These are phyloP conservation scores for Posidonia oceanica DNA, from an alignment of 116 monocot species.

Conservation along the genomic window DNA sequence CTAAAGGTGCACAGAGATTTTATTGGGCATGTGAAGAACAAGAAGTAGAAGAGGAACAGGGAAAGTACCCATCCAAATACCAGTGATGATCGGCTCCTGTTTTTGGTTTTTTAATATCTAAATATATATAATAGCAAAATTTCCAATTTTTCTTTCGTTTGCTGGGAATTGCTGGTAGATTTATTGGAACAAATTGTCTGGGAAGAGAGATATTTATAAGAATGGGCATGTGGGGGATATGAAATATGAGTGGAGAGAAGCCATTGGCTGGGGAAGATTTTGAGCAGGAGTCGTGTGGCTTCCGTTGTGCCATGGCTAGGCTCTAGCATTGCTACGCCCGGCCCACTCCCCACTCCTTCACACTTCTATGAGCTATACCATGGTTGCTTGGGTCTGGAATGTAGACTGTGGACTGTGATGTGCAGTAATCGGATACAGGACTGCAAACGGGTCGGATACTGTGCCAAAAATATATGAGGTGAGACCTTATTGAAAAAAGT, in stretches of 20 bases:
- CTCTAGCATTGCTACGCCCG: background rate
- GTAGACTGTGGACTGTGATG: too few relatives aligned
- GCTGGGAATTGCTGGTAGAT: too few relatives aligned
- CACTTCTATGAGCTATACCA: too few relatives aligned
- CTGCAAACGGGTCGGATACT: too few relatives aligned
- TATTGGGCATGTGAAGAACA: background rate
- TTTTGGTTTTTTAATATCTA: too few relatives aligned
- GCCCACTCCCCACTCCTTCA: too few relatives aligned
- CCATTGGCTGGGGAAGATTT: slow-evolving; percentile 13
- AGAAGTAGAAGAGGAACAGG: background rate
- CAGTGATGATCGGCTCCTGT: background rate
- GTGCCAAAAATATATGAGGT: too few relatives aligned
- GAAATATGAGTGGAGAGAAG: slow-evolving; percentile 2
- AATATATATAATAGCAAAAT: too few relatives aligned
- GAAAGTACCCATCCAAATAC: background rate
- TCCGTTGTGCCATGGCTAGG: background rate
- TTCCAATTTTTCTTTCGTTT: too few relatives aligned
- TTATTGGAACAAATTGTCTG: background rate
- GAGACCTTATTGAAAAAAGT: too few relatives aligned
- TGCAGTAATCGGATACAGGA: too few relatives aligned
- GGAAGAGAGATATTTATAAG: background rate
- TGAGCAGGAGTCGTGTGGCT: slow-evolving; percentile 10
- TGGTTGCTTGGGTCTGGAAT: too few relatives aligned
- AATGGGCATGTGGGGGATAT: slow-evolving; percentile 1
- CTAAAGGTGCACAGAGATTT: background rate